phyloP scores from a whole-genome alignment of 495 filamentous ascomycete species.

The Aspergillus avenaceus region DNA sequence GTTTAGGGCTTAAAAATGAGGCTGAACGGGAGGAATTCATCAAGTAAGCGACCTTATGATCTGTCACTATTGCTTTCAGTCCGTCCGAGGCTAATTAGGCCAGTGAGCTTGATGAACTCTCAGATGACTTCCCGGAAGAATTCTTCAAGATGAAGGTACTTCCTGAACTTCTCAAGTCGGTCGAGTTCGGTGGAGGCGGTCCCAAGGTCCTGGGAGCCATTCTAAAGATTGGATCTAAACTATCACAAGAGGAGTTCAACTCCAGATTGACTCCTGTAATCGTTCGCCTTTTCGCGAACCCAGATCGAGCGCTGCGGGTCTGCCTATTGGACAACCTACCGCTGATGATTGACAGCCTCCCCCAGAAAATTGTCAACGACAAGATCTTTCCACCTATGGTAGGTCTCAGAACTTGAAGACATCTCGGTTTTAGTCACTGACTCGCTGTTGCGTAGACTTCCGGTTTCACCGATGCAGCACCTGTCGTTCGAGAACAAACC shows the following conservation, averaged over 20 bases:
- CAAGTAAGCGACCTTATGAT: too few species aligned
- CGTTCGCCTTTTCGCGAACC: constrained; percentile 82
- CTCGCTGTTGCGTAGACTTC: constrained; percentile 53
- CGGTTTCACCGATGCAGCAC: constrained; percentile 87
- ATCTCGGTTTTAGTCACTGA: constrained; percentile 7
- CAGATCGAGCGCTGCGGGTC: constrained; percentile 87
- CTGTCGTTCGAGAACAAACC: constrained; percentile 90
- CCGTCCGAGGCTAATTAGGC: too few species aligned
- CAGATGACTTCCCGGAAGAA: constrained; percentile 93
- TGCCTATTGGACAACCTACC: constrained; percentile 87
- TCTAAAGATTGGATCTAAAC: constrained; percentile 81
- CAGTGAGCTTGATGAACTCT: constrained; percentile 79
- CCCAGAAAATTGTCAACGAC: constrained; percentile 89
- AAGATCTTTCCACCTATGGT: constrained; percentile 96
- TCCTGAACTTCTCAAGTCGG: constrained; percentile 91
- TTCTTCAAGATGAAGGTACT: constrained; percentile 97
- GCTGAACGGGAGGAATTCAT: constrained; percentile 82
- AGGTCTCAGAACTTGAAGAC: constrained; percentile 8
- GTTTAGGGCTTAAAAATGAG: constrained; percentile 80
- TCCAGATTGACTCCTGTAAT: constrained; percentile 78
- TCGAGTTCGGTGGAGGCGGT: constrained; percentile 95
- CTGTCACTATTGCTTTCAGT: too few species aligned
- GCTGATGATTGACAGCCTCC: constrained; percentile 83
- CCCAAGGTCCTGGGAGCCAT: constrained; percentile 85
- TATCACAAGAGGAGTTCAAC: constrained; percentile 88